These are phyloP conservation scores for Eremochloa ophiuroides DNA, from an alignment of 176 grass and related monocot species.

Conservation along the genomic window DNA sequence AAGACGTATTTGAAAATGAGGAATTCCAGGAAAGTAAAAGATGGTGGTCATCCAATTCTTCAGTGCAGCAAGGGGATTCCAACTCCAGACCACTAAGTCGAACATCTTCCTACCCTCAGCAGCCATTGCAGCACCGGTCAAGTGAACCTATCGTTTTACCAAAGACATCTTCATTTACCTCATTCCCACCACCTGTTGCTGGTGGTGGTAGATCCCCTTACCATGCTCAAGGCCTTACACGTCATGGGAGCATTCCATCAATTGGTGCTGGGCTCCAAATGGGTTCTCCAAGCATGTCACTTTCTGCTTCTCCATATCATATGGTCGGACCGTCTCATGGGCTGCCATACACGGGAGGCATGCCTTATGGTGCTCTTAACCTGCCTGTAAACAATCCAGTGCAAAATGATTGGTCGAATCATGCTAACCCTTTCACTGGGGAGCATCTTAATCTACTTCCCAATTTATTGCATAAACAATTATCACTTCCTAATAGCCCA, in stretches of 20 bases:
- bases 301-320: slow-evolving; percentile 60
- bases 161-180: slow-evolving; percentile 60
- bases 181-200: slow-evolving; percentile 55
- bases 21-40: slow-evolving; percentile 69
- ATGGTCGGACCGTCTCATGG: slow-evolving; percentile 70
- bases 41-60: slow-evolving; percentile 66
- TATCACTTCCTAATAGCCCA: slow-evolving; percentile 69
- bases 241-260: slow-evolving; percentile 94
- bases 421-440: slow-evolving; percentile 29
- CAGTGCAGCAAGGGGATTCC: slow-evolving; percentile 46
- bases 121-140: slow-evolving; percentile 62
- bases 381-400: slow-evolving; percentile 43
- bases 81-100: slow-evolving; percentile 69
- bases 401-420: slow-evolving; percentile 54
- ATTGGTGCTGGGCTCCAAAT: slow-evolving; percentile 63
- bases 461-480: slow-evolving; percentile 62
- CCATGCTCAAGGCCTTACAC: slow-evolving; percentile 62
- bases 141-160: slow-evolving; percentile 64
- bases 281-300: slow-evolving; percentile 45
- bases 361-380: slow-evolving; percentile 48
- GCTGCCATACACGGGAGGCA: slow-evolving; percentile 56
- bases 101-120: slow-evolving; percentile 86
- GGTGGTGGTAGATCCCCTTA: slow-evolving; percentile 40
- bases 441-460: slow-evolving; percentile 59
- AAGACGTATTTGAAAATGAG: slow-evolving; percentile 59